These are phyloP conservation scores for Colletotrichum navitas DNA, from an alignment of 2,329 filamentous ascomycete species.

Conservation along the genomic window DNA sequence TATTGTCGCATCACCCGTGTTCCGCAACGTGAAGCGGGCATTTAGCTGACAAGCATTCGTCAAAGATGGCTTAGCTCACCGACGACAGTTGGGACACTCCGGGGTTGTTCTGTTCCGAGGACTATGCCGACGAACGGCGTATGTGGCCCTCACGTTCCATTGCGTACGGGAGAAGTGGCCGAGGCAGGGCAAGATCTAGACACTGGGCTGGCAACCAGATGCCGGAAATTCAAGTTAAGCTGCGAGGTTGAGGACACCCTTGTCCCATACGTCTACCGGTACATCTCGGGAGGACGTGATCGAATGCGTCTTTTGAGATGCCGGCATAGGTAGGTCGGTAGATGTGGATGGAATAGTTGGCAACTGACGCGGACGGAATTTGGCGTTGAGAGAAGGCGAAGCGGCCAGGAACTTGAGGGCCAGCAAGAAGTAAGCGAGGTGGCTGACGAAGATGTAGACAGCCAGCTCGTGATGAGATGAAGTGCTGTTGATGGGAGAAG, in stretches of 20 bases:
- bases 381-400: not conserved
- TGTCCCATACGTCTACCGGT: not conserved
- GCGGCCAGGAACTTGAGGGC: not conserved
- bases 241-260: constrained; percentile 8
- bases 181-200: constrained; percentile 31
- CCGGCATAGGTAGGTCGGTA: not conserved
- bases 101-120: constrained; percentile 23
- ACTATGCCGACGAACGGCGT: constrained; percentile 32
- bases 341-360: not conserved
- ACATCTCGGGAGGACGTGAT: not conserved
- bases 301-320: not conserved
- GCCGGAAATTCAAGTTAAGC: not conserved
- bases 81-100: constrained; percentile 13
- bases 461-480: not conserved
- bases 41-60: constrained; percentile 26
- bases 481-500: not conserved
- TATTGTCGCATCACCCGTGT: constrained; percentile 21
- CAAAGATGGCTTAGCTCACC: constrained; percentile 13
- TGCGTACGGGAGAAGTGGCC: constrained; percentile 26
- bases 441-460: not conserved
- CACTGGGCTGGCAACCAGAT: constrained; percentile 12
- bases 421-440: not conserved
- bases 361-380: not conserved
- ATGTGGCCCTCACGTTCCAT: constrained; percentile 31
- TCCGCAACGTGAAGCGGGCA: constrained; percentile 21